Conservation (phyloP, 2,329 filamentous ascomycete genomes). For the Penicillium sp. region DNA sequence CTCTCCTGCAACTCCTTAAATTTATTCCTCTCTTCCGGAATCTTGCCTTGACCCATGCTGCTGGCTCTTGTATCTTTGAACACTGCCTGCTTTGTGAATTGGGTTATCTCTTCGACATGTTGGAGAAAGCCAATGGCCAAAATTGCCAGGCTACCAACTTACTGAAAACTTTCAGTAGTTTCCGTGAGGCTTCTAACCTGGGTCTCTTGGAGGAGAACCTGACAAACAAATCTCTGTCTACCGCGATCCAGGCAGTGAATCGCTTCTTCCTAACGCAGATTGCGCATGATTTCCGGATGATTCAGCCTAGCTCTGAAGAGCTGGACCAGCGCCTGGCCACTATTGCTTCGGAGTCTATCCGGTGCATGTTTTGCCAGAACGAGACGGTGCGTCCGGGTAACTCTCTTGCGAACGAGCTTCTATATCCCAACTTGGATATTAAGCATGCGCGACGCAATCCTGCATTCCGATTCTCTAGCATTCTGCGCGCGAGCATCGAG, state of each 20-base stretch:
- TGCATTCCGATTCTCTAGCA: slow-evolving; percentile 73
- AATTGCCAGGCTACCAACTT: slow-evolving; percentile 97
- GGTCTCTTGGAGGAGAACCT: slow-evolving; percentile 84
- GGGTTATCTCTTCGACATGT: slow-evolving; percentile 95
- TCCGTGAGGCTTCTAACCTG: slow-evolving; percentile 75
- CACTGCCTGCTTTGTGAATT: slow-evolving; percentile 90
- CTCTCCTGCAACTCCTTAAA: slow-evolving; percentile 85
- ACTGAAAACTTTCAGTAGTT: slow-evolving; percentile 82
- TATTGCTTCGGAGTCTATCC: slow-evolving; percentile 60
- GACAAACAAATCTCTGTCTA: slow-evolving; percentile 71
- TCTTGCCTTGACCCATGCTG: slow-evolving; percentile 83
- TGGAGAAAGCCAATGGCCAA: slow-evolving; percentile 90
- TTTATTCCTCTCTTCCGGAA: slow-evolving; percentile 90
- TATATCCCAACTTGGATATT: slow-evolving; percentile 68
- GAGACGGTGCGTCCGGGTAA: slow-evolving; percentile 80
- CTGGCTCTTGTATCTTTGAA: slow-evolving; percentile 79
- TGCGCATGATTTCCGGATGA: slow-evolving; percentile 72
- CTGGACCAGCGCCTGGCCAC: slow-evolving; percentile 69
- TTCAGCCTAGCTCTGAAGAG: slow-evolving; percentile 62
- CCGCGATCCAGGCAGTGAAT: slow-evolving; percentile 83
- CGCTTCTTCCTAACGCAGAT: slow-evolving; percentile 85
- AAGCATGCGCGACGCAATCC: slow-evolving; percentile 56
- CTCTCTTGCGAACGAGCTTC: slow-evolving; percentile 81
- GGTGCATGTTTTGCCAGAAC: slow-evolving; percentile 83
- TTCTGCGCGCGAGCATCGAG: slow-evolving; percentile 91